A percentile compares a stretch with the other conserved stretches of the same genome.
Evolutionary conservation across 139 green algal genomes (phyloP).

Genomic region (Edaphochlamys debaryana): DNA sequence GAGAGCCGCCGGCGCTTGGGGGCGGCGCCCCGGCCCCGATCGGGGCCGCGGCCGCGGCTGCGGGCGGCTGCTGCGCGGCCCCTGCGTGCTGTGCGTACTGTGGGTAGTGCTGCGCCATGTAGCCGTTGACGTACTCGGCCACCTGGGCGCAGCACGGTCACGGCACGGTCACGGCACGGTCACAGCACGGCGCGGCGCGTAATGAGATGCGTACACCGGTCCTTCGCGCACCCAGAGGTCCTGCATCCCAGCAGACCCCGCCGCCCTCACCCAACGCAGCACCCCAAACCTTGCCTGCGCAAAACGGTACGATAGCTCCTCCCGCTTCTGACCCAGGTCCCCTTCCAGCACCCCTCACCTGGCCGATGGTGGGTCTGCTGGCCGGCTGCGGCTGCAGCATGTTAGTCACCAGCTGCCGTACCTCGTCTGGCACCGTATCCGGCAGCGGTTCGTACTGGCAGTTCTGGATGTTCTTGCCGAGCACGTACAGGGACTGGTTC

Average conservation of each 20-base stretch:
- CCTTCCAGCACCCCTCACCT: slow-evolving; percentile 23
- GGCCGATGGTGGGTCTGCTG: slow-evolving; percentile 32
- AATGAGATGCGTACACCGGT: too few species aligned
- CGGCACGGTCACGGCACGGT: too few species aligned
- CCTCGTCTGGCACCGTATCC: not conserved
- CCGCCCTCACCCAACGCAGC: too few species aligned
- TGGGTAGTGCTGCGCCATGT: slow-evolving; percentile 12
- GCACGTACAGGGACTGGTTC: slow-evolving; percentile 60
- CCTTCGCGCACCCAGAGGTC: too few species aligned
- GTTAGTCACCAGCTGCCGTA: slow-evolving; percentile 37
- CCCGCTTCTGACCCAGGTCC: too few species aligned
- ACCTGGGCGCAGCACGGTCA: too few species aligned
- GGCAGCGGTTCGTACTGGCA: slow-evolving; percentile 63
- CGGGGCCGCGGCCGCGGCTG: not conserved
- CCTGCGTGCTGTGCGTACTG: not conserved
- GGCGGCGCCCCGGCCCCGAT: not conserved
- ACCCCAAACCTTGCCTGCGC: too few species aligned
- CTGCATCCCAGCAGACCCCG: too few species aligned
- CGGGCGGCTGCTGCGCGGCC: not conserved
- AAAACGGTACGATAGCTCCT: too few species aligned
- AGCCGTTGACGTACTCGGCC: not conserved
- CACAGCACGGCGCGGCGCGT: too few species aligned
- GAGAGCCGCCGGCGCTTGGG: not conserved
- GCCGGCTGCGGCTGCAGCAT: slow-evolving; percentile 49
- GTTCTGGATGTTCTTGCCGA: slow-evolving; percentile 64